Evolutionary conservation across 345 rosid species (phyloP), one percentile per base, ranked within the genome.

Genomic region (Brassica nigra): DNA sequence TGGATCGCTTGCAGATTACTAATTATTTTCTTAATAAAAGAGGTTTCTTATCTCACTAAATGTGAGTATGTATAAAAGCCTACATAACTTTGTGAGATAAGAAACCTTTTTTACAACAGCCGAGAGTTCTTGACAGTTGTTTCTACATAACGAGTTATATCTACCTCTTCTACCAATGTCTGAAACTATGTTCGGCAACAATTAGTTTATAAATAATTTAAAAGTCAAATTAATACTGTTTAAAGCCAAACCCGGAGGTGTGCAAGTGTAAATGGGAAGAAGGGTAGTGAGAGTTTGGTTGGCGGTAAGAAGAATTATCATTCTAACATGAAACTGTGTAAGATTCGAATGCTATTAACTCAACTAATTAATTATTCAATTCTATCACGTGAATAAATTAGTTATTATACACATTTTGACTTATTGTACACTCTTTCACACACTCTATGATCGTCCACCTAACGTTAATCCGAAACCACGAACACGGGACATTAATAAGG

Each of bases 321-420:
- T 18, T 61, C 39, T 20, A 8, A 14, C 20, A 16, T 54, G 59
- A 54, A 16, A 78, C 34, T n/a, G 7, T 52, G n/a, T 42, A 66
- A 58, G 54, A 66, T 73, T 79, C 69, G 52, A 66, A 65, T 71
- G 76, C 59, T 12, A 5, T 15, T 4, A 20, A 23, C 18, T 4
- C 5, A 3, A 5, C 61, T 67, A 8, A 20, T 72, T 30, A 78
- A 20, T 9, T 42, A 57, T 58, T 30, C 68, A 66, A 39, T 39
- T 12, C 30, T 5, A 3, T 71, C 68, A 67, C 27, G 77, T 58
- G 77, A 66, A 55, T 52, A 70, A 63, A 52, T 71, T 33, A 29
- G 28, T 14, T 61, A 44, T 33, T 39, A 49, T 54, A 12, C 67
- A 70, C 47, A 16, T 62, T 34, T 70, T 70, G 80, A 77, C 76